phyloP scores from a whole-genome alignment of 805 yeast genomes.

The Candida lessepsii region DNA sequence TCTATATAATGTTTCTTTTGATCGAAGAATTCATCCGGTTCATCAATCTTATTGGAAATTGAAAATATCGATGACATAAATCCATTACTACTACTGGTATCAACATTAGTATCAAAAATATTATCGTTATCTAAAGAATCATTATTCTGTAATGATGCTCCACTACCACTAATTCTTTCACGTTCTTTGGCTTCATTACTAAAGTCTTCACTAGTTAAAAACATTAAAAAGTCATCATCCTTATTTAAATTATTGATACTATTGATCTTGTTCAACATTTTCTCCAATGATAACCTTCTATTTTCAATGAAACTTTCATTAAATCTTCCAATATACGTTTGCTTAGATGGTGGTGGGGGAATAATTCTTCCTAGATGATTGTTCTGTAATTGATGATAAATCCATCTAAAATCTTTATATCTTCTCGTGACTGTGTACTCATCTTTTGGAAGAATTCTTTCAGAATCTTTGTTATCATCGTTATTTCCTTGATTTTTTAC shows the following conservation, averaged over 20 bases:
- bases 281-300: slow-evolving; percentile 79
- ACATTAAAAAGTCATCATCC: slow-evolving; percentile 77
- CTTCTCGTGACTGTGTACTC: slow-evolving; percentile 63
- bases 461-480: slow-evolving; percentile 29
- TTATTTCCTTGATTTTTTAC: slow-evolving; percentile 43
- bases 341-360: slow-evolving; percentile 92
- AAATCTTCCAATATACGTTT: slow-evolving; percentile 89
- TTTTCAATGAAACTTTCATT: slow-evolving; percentile 86
- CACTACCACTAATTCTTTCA: slow-evolving; percentile 57
- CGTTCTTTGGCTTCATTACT: slow-evolving; percentile 65
- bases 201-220: slow-evolving; percentile 74
- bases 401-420: slow-evolving; percentile 91
- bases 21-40: slow-evolving; percentile 75
- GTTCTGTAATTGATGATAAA: slow-evolving; percentile 80
- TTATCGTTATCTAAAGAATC: slow-evolving; percentile 39
- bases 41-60: slow-evolving; percentile 64
- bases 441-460: slow-evolving; percentile 17
- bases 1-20: slow-evolving; percentile 70
- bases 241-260: slow-evolving; percentile 52
- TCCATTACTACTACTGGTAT: slow-evolving; percentile 35
- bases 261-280: slow-evolving; percentile 77
- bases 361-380: slow-evolving; percentile 88
- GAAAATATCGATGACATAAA: slow-evolving; percentile 73
- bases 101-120: slow-evolving; percentile 29
- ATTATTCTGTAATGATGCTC: slow-evolving; percentile 40